These are phyloP conservation scores for Hypoxylon rubiginosum DNA, from an alignment of 2,329 filamentous ascomycete species.

Conservation along the genomic window DNA sequence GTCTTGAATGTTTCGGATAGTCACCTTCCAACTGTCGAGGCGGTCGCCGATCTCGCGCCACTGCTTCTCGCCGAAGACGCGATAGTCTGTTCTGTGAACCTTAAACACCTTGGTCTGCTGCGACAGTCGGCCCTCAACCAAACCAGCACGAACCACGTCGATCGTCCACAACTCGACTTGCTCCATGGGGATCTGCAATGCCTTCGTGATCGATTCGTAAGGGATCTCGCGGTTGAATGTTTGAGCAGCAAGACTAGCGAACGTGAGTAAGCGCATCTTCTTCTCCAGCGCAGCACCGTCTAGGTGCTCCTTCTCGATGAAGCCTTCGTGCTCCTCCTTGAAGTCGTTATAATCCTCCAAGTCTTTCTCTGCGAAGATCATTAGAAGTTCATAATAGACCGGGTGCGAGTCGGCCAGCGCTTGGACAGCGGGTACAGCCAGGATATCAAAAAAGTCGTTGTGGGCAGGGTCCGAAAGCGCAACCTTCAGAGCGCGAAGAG, in stretches of 20 bases:
- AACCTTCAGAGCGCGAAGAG: constrained; percentile 68
- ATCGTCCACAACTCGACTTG: constrained; percentile 99
- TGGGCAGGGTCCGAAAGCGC: constrained; percentile 66
- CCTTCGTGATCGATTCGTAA: constrained; percentile 86
- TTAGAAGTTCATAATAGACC: constrained; percentile 89
- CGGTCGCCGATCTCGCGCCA: constrained; percentile 94
- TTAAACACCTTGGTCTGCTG: constrained; percentile 94
- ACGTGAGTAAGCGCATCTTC: constrained; percentile 96
- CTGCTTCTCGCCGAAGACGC: constrained; percentile 97
- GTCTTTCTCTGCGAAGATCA: constrained; percentile 94
- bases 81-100: constrained; percentile 95
- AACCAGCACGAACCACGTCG: constrained; percentile 93
- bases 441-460: constrained; percentile 84
- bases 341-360: constrained; percentile 97
- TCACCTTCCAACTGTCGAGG: constrained; percentile 90
- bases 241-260: constrained; percentile 88
- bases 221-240: constrained; percentile 88
- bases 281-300: constrained; percentile 83
- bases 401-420: constrained; percentile 87
- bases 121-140: constrained; percentile 96
- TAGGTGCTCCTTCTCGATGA: constrained; percentile 80
- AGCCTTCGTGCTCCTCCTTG: constrained; percentile 89
- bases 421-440: constrained; percentile 85
- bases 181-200: constrained; percentile 83
- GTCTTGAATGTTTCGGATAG: constrained; percentile 80